Evolutionary conservation across 2,329 filamentous ascomycete genomes (phyloP).

Genomic region (Escovopsis sp.): DNA sequence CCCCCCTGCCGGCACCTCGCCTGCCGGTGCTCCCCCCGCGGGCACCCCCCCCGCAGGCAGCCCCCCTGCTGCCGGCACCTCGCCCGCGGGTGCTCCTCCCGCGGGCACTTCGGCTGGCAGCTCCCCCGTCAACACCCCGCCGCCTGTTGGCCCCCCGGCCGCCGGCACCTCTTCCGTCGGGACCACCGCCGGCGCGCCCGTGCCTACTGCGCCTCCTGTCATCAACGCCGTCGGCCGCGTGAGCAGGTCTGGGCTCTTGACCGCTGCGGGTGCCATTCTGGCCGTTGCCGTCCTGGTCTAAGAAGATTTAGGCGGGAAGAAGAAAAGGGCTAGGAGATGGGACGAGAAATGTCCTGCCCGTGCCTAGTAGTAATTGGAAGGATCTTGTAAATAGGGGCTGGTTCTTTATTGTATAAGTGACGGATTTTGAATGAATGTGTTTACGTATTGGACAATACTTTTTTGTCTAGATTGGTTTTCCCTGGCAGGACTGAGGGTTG

Average conservation of each 20-base stretch:
- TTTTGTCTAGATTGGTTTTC: too few relatives aligned
- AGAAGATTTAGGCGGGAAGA: too few relatives aligned
- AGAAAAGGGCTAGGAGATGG: too few relatives aligned
- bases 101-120: constrained; percentile 2
- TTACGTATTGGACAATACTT: too few relatives aligned
- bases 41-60: neutral
- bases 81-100: neutral
- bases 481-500: too few relatives aligned
- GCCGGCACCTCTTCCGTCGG: constrained; percentile 5
- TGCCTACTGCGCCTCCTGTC: neutral
- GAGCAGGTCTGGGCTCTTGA: neutral
- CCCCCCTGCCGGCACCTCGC: neutral
- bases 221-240: neutral
- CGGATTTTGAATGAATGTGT: too few relatives aligned
- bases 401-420: too few relatives aligned
- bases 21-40: neutral
- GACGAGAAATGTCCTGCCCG: too few relatives aligned
- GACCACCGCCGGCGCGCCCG: constrained; percentile 7
- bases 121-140: neutral
- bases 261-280: neutral
- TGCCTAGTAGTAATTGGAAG: too few relatives aligned
- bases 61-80: neutral
- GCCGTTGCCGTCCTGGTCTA: neutral
- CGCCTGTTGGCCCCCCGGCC: neutral
- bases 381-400: too few relatives aligned